phyloP scores from a whole-genome alignment of 192 early-diverging fungal genomes.

The Coemansia sp. region DNA sequence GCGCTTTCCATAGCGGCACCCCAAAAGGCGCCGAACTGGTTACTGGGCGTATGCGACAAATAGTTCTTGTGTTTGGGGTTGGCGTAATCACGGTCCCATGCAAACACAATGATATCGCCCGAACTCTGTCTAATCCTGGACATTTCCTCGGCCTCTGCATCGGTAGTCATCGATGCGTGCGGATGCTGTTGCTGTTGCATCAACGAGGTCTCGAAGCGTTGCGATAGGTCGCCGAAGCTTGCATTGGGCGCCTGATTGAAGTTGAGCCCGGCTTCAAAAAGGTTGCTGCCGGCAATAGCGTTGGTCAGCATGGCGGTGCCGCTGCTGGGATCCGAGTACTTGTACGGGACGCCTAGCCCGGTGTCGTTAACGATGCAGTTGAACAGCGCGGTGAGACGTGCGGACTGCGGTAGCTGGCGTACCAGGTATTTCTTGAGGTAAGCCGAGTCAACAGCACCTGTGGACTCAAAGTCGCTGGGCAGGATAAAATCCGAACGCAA shows the following conservation, averaged over 20 bases:
- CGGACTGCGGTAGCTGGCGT: conserved; percentile 63
- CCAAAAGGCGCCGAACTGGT: conserved; percentile 67
- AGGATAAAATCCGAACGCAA: conserved; percentile 71
- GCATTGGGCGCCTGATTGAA: conserved; percentile 15
- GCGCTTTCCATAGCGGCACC: conserved; percentile 62
- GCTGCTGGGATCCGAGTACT: conserved; percentile 52
- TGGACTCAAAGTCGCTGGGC: conserved; percentile 68
- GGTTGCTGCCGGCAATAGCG: conserved; percentile 44
- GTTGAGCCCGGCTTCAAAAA: conserved; percentile 33
- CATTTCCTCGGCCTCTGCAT: conserved; percentile 16
- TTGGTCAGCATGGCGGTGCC: conserved; percentile 42
- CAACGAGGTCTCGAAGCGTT: conserved; percentile 29
- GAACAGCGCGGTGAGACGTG: conserved; percentile 71
- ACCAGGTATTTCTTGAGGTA: conserved; percentile 66
- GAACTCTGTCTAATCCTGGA: conserved; percentile 32
- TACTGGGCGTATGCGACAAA: conserved; percentile 64
- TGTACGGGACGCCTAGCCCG: conserved; percentile 62
- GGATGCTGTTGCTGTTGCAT: conserved; percentile 40
- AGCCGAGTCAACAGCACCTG: conserved; percentile 71
- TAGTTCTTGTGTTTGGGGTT: conserved; percentile 71
- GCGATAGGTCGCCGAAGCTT: conserved; percentile 45
- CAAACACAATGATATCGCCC: conserved; percentile 61
- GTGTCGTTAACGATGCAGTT: conserved; percentile 73
- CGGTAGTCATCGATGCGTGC: conserved; percentile 3
- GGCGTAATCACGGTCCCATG: conserved; percentile 65